phyloP scores from a whole-genome alignment of 2,329 filamentous ascomycete species.

The Colletotrichum caudatum region DNA sequence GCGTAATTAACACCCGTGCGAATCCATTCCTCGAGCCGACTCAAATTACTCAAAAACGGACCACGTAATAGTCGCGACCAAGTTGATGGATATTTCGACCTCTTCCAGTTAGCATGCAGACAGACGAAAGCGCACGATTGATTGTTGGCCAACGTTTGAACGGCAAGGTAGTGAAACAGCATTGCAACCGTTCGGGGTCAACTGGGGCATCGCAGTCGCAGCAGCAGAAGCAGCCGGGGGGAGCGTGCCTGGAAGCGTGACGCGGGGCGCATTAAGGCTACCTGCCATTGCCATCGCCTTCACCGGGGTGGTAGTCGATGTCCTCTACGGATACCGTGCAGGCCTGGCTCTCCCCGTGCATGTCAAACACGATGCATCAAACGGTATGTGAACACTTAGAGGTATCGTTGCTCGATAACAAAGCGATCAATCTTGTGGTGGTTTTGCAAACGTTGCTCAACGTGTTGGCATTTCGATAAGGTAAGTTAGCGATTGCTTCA shows the following conservation, averaged over 20 bases:
- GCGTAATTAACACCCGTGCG: slow-evolving; percentile 6
- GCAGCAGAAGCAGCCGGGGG: neutral
- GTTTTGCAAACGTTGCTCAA: neutral
- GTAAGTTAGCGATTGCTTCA: neutral
- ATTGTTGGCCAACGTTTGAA: slow-evolving; percentile 9
- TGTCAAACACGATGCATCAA: neutral
- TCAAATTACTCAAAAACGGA: neutral
- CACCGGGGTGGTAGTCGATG: neutral
- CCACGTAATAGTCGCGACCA: slow-evolving; percentile 10
- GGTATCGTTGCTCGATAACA: neutral
- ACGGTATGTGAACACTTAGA: no score
- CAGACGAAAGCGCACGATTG: neutral
- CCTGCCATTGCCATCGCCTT: neutral
- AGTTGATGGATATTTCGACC: neutral
- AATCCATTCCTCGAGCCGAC: slow-evolving; percentile 22
- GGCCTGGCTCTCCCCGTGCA: no score
- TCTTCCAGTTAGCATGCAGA: neutral
- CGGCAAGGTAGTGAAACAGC: slow-evolving; percentile 18
- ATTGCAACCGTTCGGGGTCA: slow-evolving; percentile 19
- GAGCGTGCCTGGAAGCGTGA: neutral
- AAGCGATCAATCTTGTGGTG: neutral
- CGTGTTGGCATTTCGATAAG: neutral
- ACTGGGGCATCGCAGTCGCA: neutral
- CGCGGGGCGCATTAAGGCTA: neutral
- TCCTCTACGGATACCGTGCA: neutral